These are phyloP conservation scores for Aspergillus ostianus DNA, from an alignment of 495 filamentous ascomycete genomes.

Conservation along the genomic window DNA sequence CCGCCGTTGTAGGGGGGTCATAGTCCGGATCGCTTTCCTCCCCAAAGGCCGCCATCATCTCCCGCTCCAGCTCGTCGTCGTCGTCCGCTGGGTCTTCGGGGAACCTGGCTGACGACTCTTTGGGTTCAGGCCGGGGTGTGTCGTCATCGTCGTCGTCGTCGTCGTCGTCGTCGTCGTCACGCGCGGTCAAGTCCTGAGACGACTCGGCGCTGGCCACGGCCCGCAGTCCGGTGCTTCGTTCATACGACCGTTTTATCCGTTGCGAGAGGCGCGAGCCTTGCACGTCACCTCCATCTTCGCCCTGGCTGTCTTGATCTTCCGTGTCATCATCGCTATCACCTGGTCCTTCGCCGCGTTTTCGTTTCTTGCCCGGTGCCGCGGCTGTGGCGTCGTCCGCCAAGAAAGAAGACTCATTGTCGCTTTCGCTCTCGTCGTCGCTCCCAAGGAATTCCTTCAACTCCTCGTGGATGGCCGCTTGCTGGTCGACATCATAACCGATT, in stretches of 20 bases:
- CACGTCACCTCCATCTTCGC: conserved; percentile 31
- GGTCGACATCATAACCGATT: conserved; percentile 45
- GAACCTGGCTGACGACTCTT: conserved; percentile 17
- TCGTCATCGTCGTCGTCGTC: conserved; percentile 51
- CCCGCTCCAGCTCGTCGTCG: conserved; percentile 64
- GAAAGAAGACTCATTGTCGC: conserved; percentile 38
- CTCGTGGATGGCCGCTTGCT: conserved; percentile 57
- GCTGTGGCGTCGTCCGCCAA: conserved; percentile 26
- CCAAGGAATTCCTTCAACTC: conserved; percentile 78
- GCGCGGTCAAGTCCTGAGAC: conserved; percentile 46
- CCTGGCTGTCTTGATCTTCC: conserved; percentile 30
- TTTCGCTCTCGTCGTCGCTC: conserved; percentile 59
- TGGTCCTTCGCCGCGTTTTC: conserved; percentile 38
- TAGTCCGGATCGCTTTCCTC: conserved; percentile 41
- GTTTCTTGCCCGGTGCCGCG: conserved; percentile 33
- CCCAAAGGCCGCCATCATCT: conserved; percentile 66
- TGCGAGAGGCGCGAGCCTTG: conserved; percentile 42
- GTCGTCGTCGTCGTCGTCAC: conserved; percentile 47
- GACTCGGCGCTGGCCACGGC: conserved; percentile 43
- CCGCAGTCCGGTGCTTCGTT: conserved; percentile 45
- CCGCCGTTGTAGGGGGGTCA: conserved; percentile 19
- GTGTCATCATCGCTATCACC: conserved; percentile 27
- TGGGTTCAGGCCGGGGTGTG: conserved; percentile 29
- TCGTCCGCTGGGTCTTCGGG: conserved; percentile 44
- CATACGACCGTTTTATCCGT: conserved; percentile 50